Evolutionary conservation across 352 stramenopile genomes (phyloP).

Genomic region (Phytopythium delawarense): DNA sequence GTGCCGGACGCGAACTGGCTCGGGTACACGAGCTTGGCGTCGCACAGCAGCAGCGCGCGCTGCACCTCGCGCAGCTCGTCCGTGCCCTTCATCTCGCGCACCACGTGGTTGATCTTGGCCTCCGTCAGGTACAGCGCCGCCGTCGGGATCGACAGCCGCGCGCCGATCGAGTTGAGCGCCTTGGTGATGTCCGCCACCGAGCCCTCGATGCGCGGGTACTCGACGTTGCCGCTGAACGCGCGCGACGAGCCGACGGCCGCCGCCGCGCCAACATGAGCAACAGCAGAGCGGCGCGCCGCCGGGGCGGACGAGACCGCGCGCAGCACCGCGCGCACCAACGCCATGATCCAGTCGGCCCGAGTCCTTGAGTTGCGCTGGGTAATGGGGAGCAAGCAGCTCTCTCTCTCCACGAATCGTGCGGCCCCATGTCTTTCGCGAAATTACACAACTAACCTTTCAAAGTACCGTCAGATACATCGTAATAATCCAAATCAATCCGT

Average conservation of each 20-base stretch:
- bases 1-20: constrained; percentile 52
- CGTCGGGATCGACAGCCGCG: constrained; percentile 72
- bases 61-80: constrained; percentile 71
- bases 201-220: constrained; percentile 79
- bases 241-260: constrained; percentile 14
- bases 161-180: constrained; percentile 63
- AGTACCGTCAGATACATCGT: neutral
- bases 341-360: neutral
- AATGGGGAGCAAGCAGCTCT: neutral
- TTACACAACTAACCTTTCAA: neutral
- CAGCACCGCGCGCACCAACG: neutral
- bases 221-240: constrained; percentile 76
- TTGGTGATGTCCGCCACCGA: constrained; percentile 68
- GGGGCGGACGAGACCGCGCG: neutral
- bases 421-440: neutral
- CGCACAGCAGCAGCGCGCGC: constrained; percentile 67
- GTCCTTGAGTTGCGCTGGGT: neutral
- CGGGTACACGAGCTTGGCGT: constrained; percentile 75
- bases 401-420: neutral
- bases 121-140: constrained; percentile 75
- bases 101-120: constrained; percentile 80
- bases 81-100: constrained; percentile 74
- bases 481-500: neutral
- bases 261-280: neutral
- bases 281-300: constrained; percentile 1